Base-by-base conservation (phyloP, 2,329 filamentous ascomycete species). In the Penicillium sp. region DNA sequence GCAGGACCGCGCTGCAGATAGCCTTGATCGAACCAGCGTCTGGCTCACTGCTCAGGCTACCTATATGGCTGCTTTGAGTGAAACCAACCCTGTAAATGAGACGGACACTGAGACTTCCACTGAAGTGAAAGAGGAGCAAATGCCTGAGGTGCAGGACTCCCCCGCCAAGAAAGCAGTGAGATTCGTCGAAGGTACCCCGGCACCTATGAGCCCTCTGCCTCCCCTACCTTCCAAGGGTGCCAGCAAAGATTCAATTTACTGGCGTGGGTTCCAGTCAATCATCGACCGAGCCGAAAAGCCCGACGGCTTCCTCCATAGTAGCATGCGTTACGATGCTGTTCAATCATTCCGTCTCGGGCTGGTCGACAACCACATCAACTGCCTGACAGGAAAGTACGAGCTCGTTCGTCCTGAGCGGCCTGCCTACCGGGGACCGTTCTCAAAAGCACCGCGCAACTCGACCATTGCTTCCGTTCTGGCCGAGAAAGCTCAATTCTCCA, bases 11-110 rank as follows among this genome's bases (percentile, higher is more conserved):
- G 87, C 90, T 8, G 79, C 87, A 21, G 85, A 84, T n/a, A 91
- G 93, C 67, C 78, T 95, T 51, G 90, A 95, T 73, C 87, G 92
- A 60, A 98, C 93, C 5, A 88, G 90, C 67, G 76, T 90, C 45
- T 98, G 93, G 93, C 84, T 98, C 29, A 80, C 86, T 65, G 90
- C 91, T 8, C 93, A 98, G 73, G 87, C 87, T 56, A 82, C 86
- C 14, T 95, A 96, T 66, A 82, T 93, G 56, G 82, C 86, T 44
- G 87, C 87, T 22, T 80, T 93, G 3, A 73, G 77, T 29, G 80
- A 82, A 41, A 84, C 82, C 53, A 83, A 85, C 56, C 77, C 85
- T 2, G 66, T 71, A 58, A 79, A 85, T 44, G 77, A 81, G 24
- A 73, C 79, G 10, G 65, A 66, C 5, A 63, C 67, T 22, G 63